Conservation (phyloP, 1,284 basidiomycete species). For the Violaceomyces palustris region DNA sequence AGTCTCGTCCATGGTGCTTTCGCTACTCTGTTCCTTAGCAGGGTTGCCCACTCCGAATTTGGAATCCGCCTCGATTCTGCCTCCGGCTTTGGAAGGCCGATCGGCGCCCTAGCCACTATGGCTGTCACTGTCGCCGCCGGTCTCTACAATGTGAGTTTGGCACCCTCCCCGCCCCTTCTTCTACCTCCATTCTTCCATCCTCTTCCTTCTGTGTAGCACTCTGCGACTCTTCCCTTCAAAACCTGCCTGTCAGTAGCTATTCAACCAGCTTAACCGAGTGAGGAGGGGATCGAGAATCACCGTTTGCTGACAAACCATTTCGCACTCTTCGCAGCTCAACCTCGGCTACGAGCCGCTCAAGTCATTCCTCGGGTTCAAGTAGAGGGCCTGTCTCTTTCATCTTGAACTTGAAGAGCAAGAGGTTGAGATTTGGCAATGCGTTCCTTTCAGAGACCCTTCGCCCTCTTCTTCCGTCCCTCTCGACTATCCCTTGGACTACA, state of each 20-base stretch:
- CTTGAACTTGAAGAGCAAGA: too few species aligned
- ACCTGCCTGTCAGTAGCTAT: too few species aligned
- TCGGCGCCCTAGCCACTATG: slow-evolving; percentile 38
- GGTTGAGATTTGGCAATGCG: too few species aligned
- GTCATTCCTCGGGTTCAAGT: slow-evolving; percentile 51
- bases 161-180: too few species aligned
- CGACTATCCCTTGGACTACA: too few species aligned
- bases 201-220: too few species aligned
- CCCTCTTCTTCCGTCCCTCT: too few species aligned
- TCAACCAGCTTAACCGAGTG: neutral
- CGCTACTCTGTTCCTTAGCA: slow-evolving; percentile 42
- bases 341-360: slow-evolving; percentile 52
- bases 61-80: slow-evolving; percentile 26
- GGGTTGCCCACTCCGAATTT: slow-evolving; percentile 39
- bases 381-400: slow-evolving; percentile 3
- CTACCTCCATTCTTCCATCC: too few species aligned
- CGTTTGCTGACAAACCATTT: neutral
- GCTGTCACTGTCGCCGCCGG: slow-evolving; percentile 37
- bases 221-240: too few species aligned
- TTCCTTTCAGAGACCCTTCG: too few species aligned
- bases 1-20: slow-evolving; percentile 49
- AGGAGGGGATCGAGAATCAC: neutral
- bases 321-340: slow-evolving; percentile 19
- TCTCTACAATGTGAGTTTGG: slow-evolving; percentile 47
- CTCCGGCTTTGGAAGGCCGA: slow-evolving; percentile 15